Percentiles rank a stretch among this genome's conserved stretches.
phyloP scores from a whole-genome alignment of 2,329 filamentous ascomycete species.

The Talaromyces sp. region DNA sequence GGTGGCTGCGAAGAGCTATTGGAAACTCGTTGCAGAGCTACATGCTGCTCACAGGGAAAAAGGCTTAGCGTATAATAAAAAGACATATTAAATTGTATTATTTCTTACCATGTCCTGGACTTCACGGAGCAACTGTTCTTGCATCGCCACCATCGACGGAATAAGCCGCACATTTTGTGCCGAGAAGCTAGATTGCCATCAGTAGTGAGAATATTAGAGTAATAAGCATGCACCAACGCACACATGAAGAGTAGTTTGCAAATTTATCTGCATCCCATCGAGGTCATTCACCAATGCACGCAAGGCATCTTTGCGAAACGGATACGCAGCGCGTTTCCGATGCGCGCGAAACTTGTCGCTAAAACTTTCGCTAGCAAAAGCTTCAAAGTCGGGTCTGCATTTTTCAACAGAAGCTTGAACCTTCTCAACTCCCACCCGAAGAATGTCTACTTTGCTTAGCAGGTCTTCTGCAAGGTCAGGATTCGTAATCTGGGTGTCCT shows the following conservation, averaged over 20 bases:
- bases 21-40: neutral
- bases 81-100: neutral
- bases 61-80: neutral
- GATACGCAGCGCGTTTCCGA: neutral
- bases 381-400: neutral
- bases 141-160: neutral
- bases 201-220: neutral
- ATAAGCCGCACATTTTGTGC: neutral
- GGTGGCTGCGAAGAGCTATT: neutral
- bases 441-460: neutral
- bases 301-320: neutral
- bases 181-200: neutral
- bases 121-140: neutral
- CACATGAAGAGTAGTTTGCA: neutral
- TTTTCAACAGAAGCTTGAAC: neutral
- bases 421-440: neutral
- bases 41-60: neutral
- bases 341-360: neutral
- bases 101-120: neutral
- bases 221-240: neutral
- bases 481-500: neutral
- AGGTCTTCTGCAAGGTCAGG: neutral
- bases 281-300: neutral
- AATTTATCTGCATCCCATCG: neutral
- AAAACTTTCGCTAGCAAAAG: neutral